These are phyloP conservation scores for Dendrobium catenatum DNA, from an alignment of 106 monocot species.

Conservation along the genomic window DNA sequence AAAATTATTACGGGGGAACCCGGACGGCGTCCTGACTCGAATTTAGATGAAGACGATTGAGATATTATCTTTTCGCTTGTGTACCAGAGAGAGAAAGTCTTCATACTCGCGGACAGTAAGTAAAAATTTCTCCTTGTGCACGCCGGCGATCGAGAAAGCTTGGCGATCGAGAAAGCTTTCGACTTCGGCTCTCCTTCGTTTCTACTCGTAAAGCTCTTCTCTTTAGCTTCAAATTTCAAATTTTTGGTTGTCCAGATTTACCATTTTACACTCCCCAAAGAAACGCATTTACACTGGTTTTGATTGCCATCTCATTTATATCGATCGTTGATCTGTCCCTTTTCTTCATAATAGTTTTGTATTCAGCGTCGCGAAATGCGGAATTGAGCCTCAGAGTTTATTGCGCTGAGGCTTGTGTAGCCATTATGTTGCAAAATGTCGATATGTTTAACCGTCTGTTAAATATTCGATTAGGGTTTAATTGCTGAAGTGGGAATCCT, in stretches of 20 bases:
- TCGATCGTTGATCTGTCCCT: not conserved
- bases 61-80: too few species aligned
- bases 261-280: not conserved
- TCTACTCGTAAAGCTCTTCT: not conserved
- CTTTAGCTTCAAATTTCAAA: not conserved
- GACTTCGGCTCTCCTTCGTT: not conserved
- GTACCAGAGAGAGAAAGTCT: too few species aligned
- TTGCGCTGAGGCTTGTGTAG: not conserved
- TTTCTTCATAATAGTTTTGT: not conserved
- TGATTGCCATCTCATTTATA: not conserved
- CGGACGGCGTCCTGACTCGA: too few species aligned
- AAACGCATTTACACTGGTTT: not conserved
- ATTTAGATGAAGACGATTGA: too few species aligned
- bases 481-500: not conserved
- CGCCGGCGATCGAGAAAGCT: not conserved
- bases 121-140: not conserved
- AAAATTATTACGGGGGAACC: too few species aligned
- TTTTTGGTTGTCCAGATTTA: not conserved
- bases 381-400: not conserved
- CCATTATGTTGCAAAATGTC: not conserved
- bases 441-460: not conserved
- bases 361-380: not conserved
- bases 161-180: not conserved
- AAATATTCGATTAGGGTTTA: not conserved
- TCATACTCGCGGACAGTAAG: too few species aligned